A percentile compares a stretch with the other conserved stretches of the same genome.
phyloP scores from a whole-genome alignment of 1,284 basidiomycete species.

The Phenoliferia sp. region DNA sequence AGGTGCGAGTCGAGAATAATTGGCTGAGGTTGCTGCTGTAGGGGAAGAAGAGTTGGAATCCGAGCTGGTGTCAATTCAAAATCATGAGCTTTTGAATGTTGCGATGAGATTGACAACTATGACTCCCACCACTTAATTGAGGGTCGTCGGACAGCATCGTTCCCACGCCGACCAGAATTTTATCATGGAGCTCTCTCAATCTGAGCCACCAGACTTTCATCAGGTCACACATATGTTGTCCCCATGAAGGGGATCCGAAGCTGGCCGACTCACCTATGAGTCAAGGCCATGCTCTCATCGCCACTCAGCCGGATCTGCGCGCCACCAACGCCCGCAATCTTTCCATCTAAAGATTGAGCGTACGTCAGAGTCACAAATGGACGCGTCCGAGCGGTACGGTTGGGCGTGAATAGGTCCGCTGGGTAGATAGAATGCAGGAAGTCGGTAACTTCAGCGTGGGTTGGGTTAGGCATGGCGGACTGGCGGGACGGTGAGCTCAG shows the following conservation, averaged over 20 bases:
- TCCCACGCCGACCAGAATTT: conserved; percentile 83
- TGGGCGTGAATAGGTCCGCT: background rate
- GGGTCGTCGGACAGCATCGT: conserved; percentile 90
- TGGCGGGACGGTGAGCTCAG: too few species aligned
- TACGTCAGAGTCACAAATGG: conserved; percentile 72
- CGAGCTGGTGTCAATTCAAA: conserved; percentile 37
- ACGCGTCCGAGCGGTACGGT: background rate
- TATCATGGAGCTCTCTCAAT: conserved; percentile 69
- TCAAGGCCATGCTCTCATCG: conserved; percentile 85
- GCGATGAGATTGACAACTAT: background rate
- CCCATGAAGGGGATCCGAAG: background rate
- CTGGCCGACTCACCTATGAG: conserved; percentile 64
- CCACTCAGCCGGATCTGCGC: conserved; percentile 78
- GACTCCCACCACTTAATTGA: conserved; percentile 74
- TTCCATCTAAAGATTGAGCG: conserved; percentile 89
- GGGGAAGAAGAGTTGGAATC: conserved; percentile 41
- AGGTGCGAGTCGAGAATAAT: conserved; percentile 76
- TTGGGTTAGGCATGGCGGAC: background rate
- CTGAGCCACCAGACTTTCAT: too few species aligned
- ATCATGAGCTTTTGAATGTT: conserved; percentile 30
- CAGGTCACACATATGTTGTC: background rate
- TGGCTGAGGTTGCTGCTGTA: conserved; percentile 60
- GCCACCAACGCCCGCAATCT: conserved; percentile 74
- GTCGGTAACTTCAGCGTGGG: background rate
- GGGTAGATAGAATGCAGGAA: conserved; percentile 3